phyloP scores from a whole-genome alignment of 2,329 filamentous ascomycete genomes.

The Diaporthe ilicicola region DNA sequence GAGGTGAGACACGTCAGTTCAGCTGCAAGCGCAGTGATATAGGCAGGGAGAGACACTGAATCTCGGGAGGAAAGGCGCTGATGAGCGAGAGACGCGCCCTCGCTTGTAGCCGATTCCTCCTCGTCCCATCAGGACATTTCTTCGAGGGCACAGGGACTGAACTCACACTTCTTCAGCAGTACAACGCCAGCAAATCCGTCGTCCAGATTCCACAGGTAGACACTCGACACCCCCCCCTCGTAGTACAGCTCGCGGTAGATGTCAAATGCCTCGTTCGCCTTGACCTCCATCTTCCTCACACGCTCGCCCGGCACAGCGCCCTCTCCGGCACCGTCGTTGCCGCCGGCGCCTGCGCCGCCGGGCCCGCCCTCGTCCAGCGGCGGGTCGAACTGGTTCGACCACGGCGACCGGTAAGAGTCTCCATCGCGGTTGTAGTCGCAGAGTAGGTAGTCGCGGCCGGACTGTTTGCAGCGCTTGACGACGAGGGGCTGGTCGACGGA shows the following conservation, averaged over 20 bases:
- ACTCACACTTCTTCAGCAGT: conserved; percentile 88
- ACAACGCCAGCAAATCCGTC: conserved; percentile 98
- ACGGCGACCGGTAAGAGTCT: conserved; percentile 97
- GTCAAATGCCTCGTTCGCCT: conserved; percentile 95
- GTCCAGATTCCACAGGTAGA: conserved; percentile 98
- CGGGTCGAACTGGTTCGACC: conserved; percentile 98
- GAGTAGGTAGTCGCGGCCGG: conserved; percentile 93
- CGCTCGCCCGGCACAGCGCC: conserved; percentile 89
- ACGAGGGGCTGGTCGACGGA: conserved; percentile 96
- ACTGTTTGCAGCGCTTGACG: conserved; percentile 84
- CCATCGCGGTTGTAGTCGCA: conserved; percentile 99
- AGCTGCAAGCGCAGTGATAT: background rate
- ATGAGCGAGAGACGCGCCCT: conserved; percentile 24
- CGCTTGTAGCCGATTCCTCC: conserved; percentile 12
- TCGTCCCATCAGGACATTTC: background rate
- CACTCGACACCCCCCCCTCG: conserved; percentile 93
- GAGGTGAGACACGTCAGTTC: conserved; percentile 7
- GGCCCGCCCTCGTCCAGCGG: conserved; percentile 72
- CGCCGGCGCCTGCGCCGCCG: conserved; percentile 60
- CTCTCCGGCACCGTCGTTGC: conserved; percentile 71
- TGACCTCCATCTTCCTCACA: conserved; percentile 91
- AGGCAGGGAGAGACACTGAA: conserved; percentile 11
- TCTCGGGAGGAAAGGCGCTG: background rate
- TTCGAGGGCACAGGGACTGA: background rate
- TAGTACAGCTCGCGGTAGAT: conserved; percentile 97